Percentiles rank a stretch among this genome's conserved stretches.
Conservation (phyloP, 192 early-diverging fungal species). For the Entomortierella lignicola region DNA sequence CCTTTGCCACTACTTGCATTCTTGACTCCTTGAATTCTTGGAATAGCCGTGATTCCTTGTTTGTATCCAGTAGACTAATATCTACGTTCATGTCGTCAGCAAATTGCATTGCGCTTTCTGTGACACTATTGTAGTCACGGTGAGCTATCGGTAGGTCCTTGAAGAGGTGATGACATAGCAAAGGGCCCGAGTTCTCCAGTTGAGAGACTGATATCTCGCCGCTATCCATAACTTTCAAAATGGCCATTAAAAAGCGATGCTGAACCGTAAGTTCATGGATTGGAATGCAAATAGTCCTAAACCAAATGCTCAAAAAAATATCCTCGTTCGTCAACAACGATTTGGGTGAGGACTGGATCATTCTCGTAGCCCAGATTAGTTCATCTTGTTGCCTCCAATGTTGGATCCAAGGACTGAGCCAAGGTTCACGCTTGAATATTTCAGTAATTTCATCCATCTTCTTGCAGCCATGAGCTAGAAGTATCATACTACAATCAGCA, state of each 20-base stretch:
- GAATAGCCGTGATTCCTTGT: not conserved
- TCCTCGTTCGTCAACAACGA: conserved; percentile 24
- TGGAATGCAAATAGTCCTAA: conserved; percentile 24
- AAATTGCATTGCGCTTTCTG: not conserved
- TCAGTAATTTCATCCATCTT: not conserved
- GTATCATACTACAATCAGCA: conserved; percentile 20
- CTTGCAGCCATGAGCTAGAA: conserved; percentile 5
- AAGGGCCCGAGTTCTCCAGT: not conserved
- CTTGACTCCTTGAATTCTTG: conserved; percentile 31
- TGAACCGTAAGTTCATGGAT: conserved; percentile 34
- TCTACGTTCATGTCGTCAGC: not conserved
- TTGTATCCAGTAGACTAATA: not conserved
- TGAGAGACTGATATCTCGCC: not conserved
- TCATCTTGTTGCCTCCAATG: conserved; percentile 16
- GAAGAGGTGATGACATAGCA: conserved; percentile 4
- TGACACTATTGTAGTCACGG: not conserved
- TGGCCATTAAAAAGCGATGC: conserved; percentile 9
- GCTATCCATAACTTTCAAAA: not conserved
- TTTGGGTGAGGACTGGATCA: conserved; percentile 4
- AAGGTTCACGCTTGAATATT: conserved; percentile 8
- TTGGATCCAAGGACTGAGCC: conserved; percentile 19
- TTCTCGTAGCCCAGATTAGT: conserved; percentile 26
- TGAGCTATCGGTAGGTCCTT: conserved; percentile 21
- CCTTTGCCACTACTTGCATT: conserved; percentile 16
- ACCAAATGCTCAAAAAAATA: conserved; percentile 28